Base-by-base conservation (phyloP, 208 protist species). In the Blechomonas ayalai region DNA sequence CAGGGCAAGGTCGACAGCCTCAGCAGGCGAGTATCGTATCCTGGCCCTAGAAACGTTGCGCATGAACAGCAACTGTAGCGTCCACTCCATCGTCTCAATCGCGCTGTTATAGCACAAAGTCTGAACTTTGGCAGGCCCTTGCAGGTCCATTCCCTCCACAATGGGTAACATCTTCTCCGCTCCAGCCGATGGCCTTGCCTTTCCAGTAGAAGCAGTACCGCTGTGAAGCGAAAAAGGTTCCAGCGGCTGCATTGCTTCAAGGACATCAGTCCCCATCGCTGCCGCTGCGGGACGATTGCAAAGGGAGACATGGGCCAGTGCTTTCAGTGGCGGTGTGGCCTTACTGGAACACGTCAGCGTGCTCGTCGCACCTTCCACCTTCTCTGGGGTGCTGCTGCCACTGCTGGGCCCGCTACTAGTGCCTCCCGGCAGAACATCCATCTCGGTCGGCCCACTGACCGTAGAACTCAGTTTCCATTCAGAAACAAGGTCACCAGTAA, bases 1-100 rank as follows among this genome's bases (percentile, higher is more conserved):
- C 24, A 93, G 35, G 28, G 70, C 78, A n/a, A 93, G 59, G 42
- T 93, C 85, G 1, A 93, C 67, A 1, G 70, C 67, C 39, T 90
- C 81, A 3, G 80, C 81, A 3, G 85, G 85, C 25, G 59, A 74
- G 56, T 81, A 84, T 12, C 67, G 76, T 19, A 93, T 65, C n/a
- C n/a, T n/a, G n/a, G n/a, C n/a, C n/a, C n/a, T n/a, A 6, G 43
- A 49, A 24, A 2, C 41, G 40, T 53, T 63, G 40, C 51, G 63
- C 33, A 71, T 53, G n/a, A 73, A 41, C 12, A 88, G 52, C 24
- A 90, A 27, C 49, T 76, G 73, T 26, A 59, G 52, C 24, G 71
- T 49, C 45, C 59, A 73, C 60, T 93, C 80, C 47, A 89, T 90
- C 16, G 68, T 78, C 41, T 88, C 72, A 19, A 93, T 52, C 4